phyloP scores from a whole-genome alignment of 2,329 filamentous ascomycete species.

The Diplodia mutila region DNA sequence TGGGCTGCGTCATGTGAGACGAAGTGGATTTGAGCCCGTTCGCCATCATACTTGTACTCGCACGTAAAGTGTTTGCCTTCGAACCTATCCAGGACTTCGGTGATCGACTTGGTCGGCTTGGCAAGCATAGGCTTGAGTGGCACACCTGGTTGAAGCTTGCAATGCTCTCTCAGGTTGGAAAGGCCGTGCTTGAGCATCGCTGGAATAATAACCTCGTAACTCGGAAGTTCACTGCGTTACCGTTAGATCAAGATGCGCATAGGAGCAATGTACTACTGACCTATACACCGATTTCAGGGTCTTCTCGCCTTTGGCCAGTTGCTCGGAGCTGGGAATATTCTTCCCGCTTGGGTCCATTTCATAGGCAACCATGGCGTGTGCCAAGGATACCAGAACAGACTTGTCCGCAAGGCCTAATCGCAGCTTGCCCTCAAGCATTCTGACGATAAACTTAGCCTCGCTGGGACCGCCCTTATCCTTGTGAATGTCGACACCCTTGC shows the following conservation, averaged over 20 bases:
- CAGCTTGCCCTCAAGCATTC: constrained; percentile 93
- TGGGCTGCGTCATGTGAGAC: constrained; percentile 78
- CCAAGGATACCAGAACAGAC: constrained; percentile 86
- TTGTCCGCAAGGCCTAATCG: constrained; percentile 89
- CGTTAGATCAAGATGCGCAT: constrained; percentile 38
- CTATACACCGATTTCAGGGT: constrained; percentile 90
- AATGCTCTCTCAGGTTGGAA: constrained; percentile 76
- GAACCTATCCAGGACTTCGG: constrained; percentile 94
- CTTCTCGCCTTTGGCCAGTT: constrained; percentile 81
- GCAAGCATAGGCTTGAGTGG: constrained; percentile 98
- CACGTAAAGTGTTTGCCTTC: constrained; percentile 95
- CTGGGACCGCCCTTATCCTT: constrained; percentile 93
- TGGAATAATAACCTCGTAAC: constrained; percentile 93
- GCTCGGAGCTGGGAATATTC: constrained; percentile 71
- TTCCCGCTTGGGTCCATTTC: constrained; percentile 72
- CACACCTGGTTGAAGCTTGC: constrained; percentile 90
- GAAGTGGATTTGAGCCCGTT: constrained; percentile 98
- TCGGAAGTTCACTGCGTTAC: constrained; percentile 76
- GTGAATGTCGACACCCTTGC: constrained; percentile 73
- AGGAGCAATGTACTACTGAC: constrained; percentile 43
- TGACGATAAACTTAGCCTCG: constrained; percentile 91
- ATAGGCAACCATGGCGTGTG: constrained; percentile 84
- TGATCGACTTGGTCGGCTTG: constrained; percentile 97
- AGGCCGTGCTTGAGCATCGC: constrained; percentile 87
- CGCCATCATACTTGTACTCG: constrained; percentile 98